These are phyloP conservation scores for Papiliotrema flavescens DNA, from an alignment of 1,284 basidiomycete species.

Conservation along the genomic window DNA sequence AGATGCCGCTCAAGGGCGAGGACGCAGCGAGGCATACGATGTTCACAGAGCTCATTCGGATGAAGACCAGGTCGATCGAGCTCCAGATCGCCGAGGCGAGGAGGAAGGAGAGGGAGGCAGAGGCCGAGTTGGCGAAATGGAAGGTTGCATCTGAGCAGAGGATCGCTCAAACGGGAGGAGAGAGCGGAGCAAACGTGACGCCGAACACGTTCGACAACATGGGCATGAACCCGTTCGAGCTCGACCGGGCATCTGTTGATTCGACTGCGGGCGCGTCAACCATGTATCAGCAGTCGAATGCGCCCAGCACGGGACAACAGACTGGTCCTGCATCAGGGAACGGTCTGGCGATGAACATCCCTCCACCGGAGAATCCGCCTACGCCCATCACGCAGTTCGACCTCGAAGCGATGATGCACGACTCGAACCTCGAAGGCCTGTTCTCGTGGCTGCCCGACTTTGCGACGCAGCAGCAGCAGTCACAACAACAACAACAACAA, in stretches of 20 bases:
- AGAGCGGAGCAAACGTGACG: too few relatives aligned
- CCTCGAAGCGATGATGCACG: constrained; percentile 40
- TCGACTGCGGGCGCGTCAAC: not conserved
- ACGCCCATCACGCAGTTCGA: constrained; percentile 37
- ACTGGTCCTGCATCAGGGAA: not conserved
- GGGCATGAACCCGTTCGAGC: constrained; percentile 1
- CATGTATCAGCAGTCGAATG: not conserved
- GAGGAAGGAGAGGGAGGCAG: constrained; percentile 40
- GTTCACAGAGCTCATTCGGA: constrained; percentile 41
- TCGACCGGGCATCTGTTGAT: not conserved
- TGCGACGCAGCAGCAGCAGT: constrained; percentile 4
- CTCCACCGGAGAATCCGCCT: not conserved
- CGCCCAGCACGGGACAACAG: not conserved
- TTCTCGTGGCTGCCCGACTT: constrained; percentile 44
- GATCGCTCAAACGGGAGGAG: not conserved
- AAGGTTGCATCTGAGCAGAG: constrained; percentile 6
- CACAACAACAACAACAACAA: not conserved
- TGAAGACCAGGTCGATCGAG: constrained; percentile 41
- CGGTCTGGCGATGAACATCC: not conserved
- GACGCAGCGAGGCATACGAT: constrained; percentile 27
- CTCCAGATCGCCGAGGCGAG: constrained; percentile 45
- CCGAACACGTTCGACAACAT: not conserved
- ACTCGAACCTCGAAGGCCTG: constrained; percentile 26
- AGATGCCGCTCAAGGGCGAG: constrained; percentile 27
- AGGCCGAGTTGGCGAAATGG: constrained; percentile 37